These are phyloP conservation scores for Dryadomyces sulphureus DNA, from an alignment of 2,329 filamentous ascomycete species.

Conservation along the genomic window DNA sequence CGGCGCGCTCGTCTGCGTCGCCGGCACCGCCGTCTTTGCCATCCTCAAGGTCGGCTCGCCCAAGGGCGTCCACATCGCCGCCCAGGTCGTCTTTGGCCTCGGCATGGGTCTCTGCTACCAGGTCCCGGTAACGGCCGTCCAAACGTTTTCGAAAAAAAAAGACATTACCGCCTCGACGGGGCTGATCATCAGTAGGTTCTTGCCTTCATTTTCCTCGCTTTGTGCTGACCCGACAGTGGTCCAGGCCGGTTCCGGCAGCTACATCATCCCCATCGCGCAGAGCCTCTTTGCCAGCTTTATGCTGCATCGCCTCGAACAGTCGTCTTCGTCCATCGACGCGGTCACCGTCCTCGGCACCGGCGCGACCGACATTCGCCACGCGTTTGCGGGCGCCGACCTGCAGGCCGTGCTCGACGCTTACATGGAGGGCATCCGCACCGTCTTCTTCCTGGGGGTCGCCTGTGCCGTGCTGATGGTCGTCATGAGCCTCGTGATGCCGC, in stretches of 20 bases:
- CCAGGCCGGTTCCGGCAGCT: constrained; percentile 46
- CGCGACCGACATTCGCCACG: neutral
- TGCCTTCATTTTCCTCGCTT: neutral
- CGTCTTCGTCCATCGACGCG: neutral
- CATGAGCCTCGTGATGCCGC: neutral
- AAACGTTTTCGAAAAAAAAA: constrained; percentile 24
- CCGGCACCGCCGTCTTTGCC: constrained; percentile 36
- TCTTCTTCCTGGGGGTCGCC: neutral
- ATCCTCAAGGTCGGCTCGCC: constrained; percentile 31
- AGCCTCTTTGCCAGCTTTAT: constrained; percentile 52
- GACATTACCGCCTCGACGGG: constrained; percentile 30
- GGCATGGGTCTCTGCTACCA: constrained; percentile 24
- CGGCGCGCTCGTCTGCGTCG: constrained; percentile 20
- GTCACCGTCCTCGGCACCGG: neutral
- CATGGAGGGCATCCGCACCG: neutral
- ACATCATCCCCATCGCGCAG: constrained; percentile 32
- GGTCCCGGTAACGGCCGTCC: constrained; percentile 23
- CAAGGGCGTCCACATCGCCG: constrained; percentile 36
- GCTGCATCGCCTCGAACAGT: constrained; percentile 14
- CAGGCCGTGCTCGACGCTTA: neutral
- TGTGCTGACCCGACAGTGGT: constrained; percentile 12
- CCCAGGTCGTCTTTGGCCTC: constrained; percentile 29
- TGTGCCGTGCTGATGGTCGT: neutral
- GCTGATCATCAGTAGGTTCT: constrained; percentile 18
- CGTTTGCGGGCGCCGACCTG: neutral